phyloP scores from a whole-genome alignment of 768 basidiomycete species.

The Leccinum incarnatum region DNA sequence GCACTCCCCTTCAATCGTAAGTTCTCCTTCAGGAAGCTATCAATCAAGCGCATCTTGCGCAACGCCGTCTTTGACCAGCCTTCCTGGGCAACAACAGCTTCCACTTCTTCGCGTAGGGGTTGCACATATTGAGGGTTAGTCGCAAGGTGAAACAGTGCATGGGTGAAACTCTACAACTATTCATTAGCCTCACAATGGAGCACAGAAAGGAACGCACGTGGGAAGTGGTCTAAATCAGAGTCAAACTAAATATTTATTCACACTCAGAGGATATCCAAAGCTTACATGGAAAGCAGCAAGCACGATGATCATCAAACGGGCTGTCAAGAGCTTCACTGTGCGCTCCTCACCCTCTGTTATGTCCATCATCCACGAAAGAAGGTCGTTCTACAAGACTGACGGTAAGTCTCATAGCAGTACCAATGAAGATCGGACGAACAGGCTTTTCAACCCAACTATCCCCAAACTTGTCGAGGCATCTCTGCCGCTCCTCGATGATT shows the following conservation, averaged over 20 bases:
- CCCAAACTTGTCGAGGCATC: not conserved
- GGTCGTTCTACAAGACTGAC: not conserved
- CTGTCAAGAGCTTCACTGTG: not conserved
- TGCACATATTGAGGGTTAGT: not conserved
- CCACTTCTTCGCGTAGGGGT: not conserved
- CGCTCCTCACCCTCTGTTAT: not conserved
- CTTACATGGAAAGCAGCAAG: slow-evolving; percentile 15
- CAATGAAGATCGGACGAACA: not conserved
- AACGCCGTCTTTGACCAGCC: not conserved
- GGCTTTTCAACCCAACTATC: not conserved
- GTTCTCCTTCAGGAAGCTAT: not conserved
- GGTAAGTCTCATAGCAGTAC: not conserved
- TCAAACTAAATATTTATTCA: not conserved
- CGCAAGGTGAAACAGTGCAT: not conserved
- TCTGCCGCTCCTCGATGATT: slow-evolving; percentile 1
- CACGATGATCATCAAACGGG: not conserved
- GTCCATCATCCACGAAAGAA: not conserved
- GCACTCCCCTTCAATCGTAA: not conserved
- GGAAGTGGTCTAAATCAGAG: not conserved
- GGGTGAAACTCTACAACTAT: not conserved
- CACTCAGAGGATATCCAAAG: not conserved
- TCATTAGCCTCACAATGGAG: not conserved
- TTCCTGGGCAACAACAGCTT: not conserved
- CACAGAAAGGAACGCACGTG: not conserved
- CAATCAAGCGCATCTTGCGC: not conserved